A percentile compares a stretch with the other conserved stretches of the same genome.
These are phyloP conservation scores for Colletotrichum sp. DNA, from an alignment of 2,329 filamentous ascomycete species.

Conservation along the genomic window DNA sequence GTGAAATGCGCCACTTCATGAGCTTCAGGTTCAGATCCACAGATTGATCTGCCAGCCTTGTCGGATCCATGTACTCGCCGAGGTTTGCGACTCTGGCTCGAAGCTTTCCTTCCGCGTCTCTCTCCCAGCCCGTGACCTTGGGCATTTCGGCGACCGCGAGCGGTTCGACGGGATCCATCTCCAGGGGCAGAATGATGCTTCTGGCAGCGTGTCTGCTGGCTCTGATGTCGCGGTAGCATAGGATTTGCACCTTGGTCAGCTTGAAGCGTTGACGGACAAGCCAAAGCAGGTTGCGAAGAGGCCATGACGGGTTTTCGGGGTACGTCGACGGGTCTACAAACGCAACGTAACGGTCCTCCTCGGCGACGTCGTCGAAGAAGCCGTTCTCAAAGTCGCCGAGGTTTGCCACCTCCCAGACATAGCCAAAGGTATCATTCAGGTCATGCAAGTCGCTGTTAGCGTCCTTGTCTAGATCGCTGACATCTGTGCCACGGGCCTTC, in stretches of 20 bases:
- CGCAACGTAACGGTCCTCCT: slow-evolving; percentile 81
- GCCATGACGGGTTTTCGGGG: slow-evolving; percentile 86
- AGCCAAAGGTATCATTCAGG: slow-evolving; percentile 42
- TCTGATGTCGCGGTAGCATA: slow-evolving; percentile 90
- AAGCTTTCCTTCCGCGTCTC: slow-evolving; percentile 79
- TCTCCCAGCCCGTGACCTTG: slow-evolving; percentile 95
- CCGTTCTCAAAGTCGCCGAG: slow-evolving; percentile 82
- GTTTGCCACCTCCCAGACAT: slow-evolving; percentile 78
- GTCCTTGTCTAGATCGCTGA: slow-evolving; percentile 20
- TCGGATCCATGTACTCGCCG: slow-evolving; percentile 92
- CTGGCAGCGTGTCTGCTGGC: slow-evolving; percentile 77
- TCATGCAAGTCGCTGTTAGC: slow-evolving; percentile 21
- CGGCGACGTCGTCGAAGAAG: slow-evolving; percentile 78
- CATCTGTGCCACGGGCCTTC: slow-evolving; percentile 54
- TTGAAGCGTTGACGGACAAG: slow-evolving; percentile 84
- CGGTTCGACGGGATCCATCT: slow-evolving; percentile 55
- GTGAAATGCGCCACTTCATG: slow-evolving; percentile 98
- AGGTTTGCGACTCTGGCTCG: slow-evolving; percentile 80
- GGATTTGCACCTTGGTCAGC: slow-evolving; percentile 77
- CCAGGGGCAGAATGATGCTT: slow-evolving; percentile 77
- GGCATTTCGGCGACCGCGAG: slow-evolving; percentile 66
- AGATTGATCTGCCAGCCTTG: slow-evolving; percentile 85
- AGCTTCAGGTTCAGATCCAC: slow-evolving; percentile 96
- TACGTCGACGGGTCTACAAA: slow-evolving; percentile 96
- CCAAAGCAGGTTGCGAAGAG: slow-evolving; percentile 86